A percentile compares a stretch with the other conserved stretches of the same genome.
These are phyloP conservation scores for Pseudocercospora fuligena DNA, from an alignment of 2,329 filamentous ascomycete genomes.

Conservation along the genomic window DNA sequence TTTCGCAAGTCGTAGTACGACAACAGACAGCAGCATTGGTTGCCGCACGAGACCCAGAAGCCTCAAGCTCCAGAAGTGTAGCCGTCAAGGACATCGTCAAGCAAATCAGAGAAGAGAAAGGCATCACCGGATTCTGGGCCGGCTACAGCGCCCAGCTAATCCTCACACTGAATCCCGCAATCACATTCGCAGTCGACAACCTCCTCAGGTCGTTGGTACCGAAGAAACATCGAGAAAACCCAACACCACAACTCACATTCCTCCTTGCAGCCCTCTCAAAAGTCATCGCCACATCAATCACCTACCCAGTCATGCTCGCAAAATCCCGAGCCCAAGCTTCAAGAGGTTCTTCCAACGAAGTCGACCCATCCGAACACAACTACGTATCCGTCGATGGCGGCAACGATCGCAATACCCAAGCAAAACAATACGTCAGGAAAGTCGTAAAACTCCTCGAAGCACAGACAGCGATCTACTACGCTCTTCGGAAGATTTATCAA, in stretches of 20 bases:
- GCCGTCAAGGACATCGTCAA: constrained; percentile 60
- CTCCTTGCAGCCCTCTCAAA: constrained; percentile 78
- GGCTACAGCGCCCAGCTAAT: constrained; percentile 82
- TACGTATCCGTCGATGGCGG: constrained; percentile 20
- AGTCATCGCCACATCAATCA: constrained; percentile 73
- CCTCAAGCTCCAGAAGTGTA: constrained; percentile 44
- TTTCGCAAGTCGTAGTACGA: constrained; percentile 80
- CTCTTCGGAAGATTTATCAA: constrained; percentile 40
- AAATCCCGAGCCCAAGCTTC: constrained; percentile 76
- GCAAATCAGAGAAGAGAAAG: constrained; percentile 70
- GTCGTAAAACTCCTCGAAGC: constrained; percentile 33
- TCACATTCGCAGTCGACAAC: constrained; percentile 85
- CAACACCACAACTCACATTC: constrained; percentile 62
- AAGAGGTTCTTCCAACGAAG: constrained; percentile 35
- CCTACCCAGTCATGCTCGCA: constrained; percentile 86
- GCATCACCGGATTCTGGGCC: constrained; percentile 79
- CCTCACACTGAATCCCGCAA: constrained; percentile 80
- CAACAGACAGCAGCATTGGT: constrained; percentile 72
- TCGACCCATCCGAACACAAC: constrained; percentile 25
- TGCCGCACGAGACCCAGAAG: constrained; percentile 44
- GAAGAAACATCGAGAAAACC: constrained; percentile 56
- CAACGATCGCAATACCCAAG: constrained; percentile 19
- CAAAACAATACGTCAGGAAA: constrained; percentile 23
- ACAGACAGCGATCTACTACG: constrained; percentile 38
- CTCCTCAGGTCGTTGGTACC: constrained; percentile 67